Percentiles rank a stretch among this genome's conserved stretches.
phyloP scores from a whole-genome alignment of 1,284 basidiomycete genomes.

The Marasmius sp. region DNA sequence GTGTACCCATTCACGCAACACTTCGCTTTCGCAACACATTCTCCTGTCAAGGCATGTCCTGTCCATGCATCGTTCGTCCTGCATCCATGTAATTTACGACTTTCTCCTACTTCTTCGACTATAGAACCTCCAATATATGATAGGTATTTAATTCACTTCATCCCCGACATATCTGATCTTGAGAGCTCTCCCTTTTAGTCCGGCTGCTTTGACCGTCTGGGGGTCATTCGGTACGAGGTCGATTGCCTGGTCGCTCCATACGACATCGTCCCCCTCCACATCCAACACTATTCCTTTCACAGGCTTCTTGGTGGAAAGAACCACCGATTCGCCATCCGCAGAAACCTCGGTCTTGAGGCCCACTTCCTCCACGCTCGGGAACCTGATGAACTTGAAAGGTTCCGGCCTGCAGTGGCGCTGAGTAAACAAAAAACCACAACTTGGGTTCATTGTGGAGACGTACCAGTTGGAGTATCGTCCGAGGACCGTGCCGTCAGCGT shows the following conservation, averaged over 20 bases:
- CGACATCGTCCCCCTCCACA: constrained; percentile 65
- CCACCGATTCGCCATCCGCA: constrained; percentile 62
- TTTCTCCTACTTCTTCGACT: not conserved
- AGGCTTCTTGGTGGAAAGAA: constrained; percentile 62
- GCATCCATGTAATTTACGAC: not conserved
- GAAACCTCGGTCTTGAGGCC: constrained; percentile 54
- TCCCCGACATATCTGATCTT: constrained; percentile 74
- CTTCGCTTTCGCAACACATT: not conserved
- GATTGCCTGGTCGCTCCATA: constrained; percentile 86
- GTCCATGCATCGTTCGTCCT: not conserved
- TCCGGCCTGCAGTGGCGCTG: constrained; percentile 63
- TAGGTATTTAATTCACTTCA: constrained; percentile 41
- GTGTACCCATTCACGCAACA: constrained; percentile 1
- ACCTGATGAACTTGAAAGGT: constrained; percentile 87
- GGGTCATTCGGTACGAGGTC: constrained; percentile 84
- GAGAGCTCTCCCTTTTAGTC: constrained; percentile 65
- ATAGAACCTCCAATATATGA: constrained; percentile 33
- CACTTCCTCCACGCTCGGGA: constrained; percentile 62
- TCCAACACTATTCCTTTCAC: constrained; percentile 86
- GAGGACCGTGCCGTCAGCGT: constrained; percentile 56
- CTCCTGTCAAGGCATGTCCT: not conserved
- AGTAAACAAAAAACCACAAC: constrained; percentile 7
- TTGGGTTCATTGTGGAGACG: constrained; percentile 15
- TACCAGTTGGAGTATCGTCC: constrained; percentile 82
- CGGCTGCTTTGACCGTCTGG: constrained; percentile 63